Evolutionary conservation across 1,139 yeast genomes (phyloP).

Genomic region (Williopsis jadinii): DNA sequence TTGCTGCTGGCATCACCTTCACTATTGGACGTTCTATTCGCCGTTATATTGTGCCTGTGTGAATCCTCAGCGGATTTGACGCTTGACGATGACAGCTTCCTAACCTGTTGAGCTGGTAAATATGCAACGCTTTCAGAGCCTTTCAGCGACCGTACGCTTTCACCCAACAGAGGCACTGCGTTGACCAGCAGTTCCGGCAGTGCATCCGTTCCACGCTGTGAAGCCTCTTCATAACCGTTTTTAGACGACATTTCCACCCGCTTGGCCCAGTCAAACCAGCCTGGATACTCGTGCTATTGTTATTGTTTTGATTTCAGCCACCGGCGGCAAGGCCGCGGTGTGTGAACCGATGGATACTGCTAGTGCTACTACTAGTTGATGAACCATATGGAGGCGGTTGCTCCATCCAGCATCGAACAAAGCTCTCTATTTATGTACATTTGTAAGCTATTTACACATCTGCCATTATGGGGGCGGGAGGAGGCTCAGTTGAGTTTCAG

Average conservation of each 20-base stretch:
- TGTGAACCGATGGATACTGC: no score
- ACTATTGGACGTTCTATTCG: slow-evolving; percentile 5
- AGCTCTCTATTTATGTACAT: no score
- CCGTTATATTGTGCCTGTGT: not conserved
- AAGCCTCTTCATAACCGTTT: slow-evolving; percentile 6
- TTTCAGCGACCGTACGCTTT: slow-evolving; percentile 3
- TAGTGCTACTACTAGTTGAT: no score
- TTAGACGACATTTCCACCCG: no score
- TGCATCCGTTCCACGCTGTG: slow-evolving; percentile 10
- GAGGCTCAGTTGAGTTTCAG: slow-evolving; percentile 39
- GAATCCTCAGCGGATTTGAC: slow-evolving; percentile 7
- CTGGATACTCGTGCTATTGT: no score
- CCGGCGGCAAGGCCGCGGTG: no score
- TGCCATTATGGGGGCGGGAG: not conserved
- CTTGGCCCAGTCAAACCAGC: no score
- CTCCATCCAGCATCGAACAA: no score
- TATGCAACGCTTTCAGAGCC: slow-evolving; percentile 13
- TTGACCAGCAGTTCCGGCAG: slow-evolving; percentile 16
- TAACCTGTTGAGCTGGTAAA: slow-evolving; percentile 10
- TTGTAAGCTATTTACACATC: no score
- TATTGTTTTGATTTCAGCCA: no score
- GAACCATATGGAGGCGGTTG: no score
- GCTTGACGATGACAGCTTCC: slow-evolving; percentile 12
- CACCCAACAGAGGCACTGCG: slow-evolving; percentile 12
- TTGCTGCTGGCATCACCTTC: slow-evolving; percentile 12